phyloP scores from a whole-genome alignment of 495 filamentous ascomycete species.

The Apiosordaria backusii region DNA sequence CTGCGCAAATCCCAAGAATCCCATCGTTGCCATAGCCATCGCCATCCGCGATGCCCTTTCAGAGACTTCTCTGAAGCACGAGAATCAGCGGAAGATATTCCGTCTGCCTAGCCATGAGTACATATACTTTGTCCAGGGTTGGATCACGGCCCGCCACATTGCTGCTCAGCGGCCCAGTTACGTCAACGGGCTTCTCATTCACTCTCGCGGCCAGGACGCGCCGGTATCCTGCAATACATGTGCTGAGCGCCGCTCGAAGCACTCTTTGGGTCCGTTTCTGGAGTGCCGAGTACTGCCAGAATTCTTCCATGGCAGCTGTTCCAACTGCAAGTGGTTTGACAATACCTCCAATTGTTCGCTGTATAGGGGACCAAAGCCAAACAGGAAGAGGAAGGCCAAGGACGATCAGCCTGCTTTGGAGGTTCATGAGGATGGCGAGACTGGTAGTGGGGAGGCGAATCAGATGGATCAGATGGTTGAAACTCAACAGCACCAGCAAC shows the following conservation, averaged over 20 bases:
- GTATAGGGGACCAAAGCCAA: constrained; percentile 35
- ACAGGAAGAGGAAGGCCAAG: constrained; percentile 36
- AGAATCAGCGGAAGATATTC: constrained; percentile 32
- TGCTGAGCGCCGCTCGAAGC: constrained; percentile 26
- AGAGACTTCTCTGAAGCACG: constrained; percentile 27
- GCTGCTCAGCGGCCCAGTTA: constrained; percentile 36
- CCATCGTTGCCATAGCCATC: constrained; percentile 24
- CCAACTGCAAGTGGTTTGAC: constrained; percentile 41
- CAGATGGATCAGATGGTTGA: neutral
- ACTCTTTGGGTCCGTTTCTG: constrained; percentile 32
- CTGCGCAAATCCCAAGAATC: constrained; percentile 18
- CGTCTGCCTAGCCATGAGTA: constrained; percentile 27
- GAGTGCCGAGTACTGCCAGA: constrained; percentile 28
- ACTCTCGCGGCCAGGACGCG: constrained; percentile 32
- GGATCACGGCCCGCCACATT: constrained; percentile 36
- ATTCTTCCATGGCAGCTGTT: constrained; percentile 34
- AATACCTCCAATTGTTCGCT: constrained; percentile 33
- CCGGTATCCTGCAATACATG: constrained; percentile 25
- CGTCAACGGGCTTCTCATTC: constrained; percentile 35
- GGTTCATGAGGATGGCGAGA: neutral
- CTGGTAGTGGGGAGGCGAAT: neutral
- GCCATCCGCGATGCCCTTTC: constrained; percentile 29
- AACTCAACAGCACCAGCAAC: neutral
- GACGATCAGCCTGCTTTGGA: neutral
- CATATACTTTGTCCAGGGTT: constrained; percentile 34